Evolutionary conservation across 2,329 filamentous ascomycete species (phyloP), one percentile per base, ranked within the genome.

Genomic region (Aaosphaeria pasadenensis): DNA sequence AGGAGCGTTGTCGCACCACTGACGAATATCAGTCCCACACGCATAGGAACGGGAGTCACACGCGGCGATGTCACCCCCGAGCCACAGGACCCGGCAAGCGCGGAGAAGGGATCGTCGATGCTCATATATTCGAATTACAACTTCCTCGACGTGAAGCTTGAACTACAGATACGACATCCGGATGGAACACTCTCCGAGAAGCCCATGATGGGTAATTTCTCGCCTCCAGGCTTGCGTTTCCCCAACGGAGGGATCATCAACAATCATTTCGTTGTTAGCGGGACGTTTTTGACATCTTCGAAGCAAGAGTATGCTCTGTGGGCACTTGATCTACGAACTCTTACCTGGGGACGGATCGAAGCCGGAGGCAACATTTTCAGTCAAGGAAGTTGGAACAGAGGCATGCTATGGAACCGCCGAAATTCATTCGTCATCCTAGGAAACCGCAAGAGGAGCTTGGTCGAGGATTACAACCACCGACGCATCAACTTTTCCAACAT

Each of bases 121-220:
- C 80, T 99, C 53, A 95, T 99, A 41, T 99, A 99, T 70, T 97
- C 92, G 28, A 99, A 99, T 67, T 99, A 99, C 72, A 97, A 99
- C 71, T 99, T 99, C 63, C 71, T 99, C 47, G 92, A 99, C 60
- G 94, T 99, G 56, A 97, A 96, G 68, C 76, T 99, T 28, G 94
- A 99, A 70, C 76, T 99, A 35, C 94, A 97, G 70, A 84, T 99
- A 42, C 84, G 94, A 45, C 78, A 88, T 6, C 83, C 89, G 1
- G 91, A 97, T 66, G 92, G 94, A 30, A 85, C 84, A 0, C 74
- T 99, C 45, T 82, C 84, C 1, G 94, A 99, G 69, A 91, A 89
- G 71, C 83, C 88, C 29, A 97, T 99, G 92, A 85, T 86, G 13
- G 88, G 89, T 13, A 81, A 83, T 5, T 89, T 91, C 52, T 95